Evolutionary conservation across 176 grass and related monocot genomes (phyloP).

Genomic region (Stipa capillata): DNA sequence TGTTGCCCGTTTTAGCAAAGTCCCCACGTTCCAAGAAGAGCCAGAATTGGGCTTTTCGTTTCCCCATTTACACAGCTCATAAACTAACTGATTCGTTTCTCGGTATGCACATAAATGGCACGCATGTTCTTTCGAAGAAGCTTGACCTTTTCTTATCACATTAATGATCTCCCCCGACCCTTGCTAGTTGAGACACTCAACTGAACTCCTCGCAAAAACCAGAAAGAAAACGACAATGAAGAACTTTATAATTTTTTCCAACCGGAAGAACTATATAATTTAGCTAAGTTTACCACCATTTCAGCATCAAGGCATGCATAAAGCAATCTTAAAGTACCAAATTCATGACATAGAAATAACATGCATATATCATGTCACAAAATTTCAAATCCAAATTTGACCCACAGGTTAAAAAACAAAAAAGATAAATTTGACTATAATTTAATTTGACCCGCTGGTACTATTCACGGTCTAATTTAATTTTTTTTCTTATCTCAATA

Average conservation of each 20-base stretch:
- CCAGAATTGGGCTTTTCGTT: not conserved
- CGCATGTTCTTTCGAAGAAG: not conserved
- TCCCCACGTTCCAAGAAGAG: not conserved
- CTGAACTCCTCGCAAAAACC: too few species aligned
- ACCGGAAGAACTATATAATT: not conserved
- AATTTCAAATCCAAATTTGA: not conserved
- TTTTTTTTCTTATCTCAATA: too few species aligned
- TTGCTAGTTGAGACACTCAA: not conserved
- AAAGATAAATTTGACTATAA: too few species aligned
- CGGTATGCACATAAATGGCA: not conserved
- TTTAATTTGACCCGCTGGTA: too few species aligned
- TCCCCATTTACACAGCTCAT: not conserved
- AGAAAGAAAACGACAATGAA: too few species aligned
- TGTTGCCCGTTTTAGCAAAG: not conserved
- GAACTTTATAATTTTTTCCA: too few species aligned
- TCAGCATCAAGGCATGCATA: not conserved
- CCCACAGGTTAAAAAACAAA: too few species aligned
- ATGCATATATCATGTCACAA: too few species aligned
- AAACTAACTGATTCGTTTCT: not conserved
- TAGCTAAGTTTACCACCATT: not conserved
- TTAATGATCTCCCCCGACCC: not conserved
- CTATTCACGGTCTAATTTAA: too few species aligned
- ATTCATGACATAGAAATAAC: not conserved
- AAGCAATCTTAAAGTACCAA: not conserved
- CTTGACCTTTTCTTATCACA: not conserved